Evolutionary conservation across 2,329 filamentous ascomycete species (phyloP).

Genomic region (Diplodia sapinea): DNA sequence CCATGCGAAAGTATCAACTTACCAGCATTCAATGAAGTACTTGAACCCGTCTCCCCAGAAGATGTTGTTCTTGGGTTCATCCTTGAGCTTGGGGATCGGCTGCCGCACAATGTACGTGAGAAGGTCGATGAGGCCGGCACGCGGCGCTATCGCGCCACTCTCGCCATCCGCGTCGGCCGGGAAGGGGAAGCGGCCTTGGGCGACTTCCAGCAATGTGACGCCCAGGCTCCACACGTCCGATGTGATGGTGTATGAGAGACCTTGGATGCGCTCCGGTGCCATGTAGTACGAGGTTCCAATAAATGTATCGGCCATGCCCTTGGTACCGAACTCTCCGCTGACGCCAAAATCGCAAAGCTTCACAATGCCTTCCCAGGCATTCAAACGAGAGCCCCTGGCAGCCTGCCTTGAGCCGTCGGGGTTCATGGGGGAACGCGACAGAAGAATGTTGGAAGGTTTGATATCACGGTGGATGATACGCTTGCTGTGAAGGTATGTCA

Average conservation of each 20-base stretch:
- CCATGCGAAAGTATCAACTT: constrained; percentile 52
- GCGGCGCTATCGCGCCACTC: constrained; percentile 87
- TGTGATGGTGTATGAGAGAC: constrained; percentile 97
- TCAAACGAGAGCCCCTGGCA: constrained; percentile 14
- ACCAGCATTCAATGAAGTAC: constrained; percentile 99
- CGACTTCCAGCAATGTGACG: constrained; percentile 97
- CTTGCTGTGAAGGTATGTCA: constrained; percentile 93
- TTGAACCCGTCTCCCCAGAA: constrained; percentile 98
- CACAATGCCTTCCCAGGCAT: constrained; percentile 73
- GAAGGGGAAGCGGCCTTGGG: constrained; percentile 97
- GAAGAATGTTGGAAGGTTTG: constrained; percentile 95
- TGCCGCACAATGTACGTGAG: constrained; percentile 97
- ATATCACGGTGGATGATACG: constrained; percentile 99
- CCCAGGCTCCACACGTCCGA: constrained; percentile 98
- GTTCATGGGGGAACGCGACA: constrained; percentile 66
- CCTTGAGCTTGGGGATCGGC: constrained; percentile 91
- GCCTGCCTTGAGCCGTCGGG: constrained; percentile 21
- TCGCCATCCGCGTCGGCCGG: constrained; percentile 69
- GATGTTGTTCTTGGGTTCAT: constrained; percentile 87
- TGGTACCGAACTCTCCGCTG: constrained; percentile 96
- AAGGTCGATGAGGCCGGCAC: constrained; percentile 90
- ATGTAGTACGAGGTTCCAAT: constrained; percentile 99
- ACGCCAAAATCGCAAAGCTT: constrained; percentile 99
- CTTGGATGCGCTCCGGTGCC: constrained; percentile 97
- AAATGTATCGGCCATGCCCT: constrained; percentile 97